Conservation (phyloP, 768 basidiomycete species). For the Tricholoma saponaceum region DNA sequence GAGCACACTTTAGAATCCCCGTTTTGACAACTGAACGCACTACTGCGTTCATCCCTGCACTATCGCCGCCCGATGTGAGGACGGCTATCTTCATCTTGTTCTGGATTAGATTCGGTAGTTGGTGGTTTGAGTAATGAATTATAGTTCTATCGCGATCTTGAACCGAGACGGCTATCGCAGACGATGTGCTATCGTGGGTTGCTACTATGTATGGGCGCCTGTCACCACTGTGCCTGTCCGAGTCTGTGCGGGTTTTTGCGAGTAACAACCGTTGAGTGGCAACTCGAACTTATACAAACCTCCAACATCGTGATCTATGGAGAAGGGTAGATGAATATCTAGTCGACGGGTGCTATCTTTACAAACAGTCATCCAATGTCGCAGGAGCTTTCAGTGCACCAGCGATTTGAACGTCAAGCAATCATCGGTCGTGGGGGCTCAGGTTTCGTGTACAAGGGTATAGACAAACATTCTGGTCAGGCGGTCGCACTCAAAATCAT, state of each 20-base stretch:
- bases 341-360: background rate
- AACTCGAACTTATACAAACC: background rate
- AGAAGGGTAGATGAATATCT: background rate
- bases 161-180: background rate
- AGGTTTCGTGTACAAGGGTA: slow-evolving; percentile 91
- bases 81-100: slow-evolving; percentile 82
- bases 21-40: slow-evolving; percentile 92
- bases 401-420: slow-evolving; percentile 82
- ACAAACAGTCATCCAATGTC: slow-evolving; percentile 17
- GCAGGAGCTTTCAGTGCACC: slow-evolving; percentile 63
- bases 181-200: background rate
- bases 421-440: slow-evolving; percentile 95
- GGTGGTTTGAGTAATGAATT: background rate
- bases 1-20: slow-evolving; percentile 79
- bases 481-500: slow-evolving; percentile 98
- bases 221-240: no score
- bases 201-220: background rate
- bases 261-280: background rate
- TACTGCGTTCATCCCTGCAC: slow-evolving; percentile 95
- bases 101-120: background rate
- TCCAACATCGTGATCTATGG: background rate
- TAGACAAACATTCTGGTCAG: slow-evolving; percentile 79
- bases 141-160: background rate
- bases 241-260: no score
- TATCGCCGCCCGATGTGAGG: slow-evolving; percentile 95